Evolutionary conservation across 2,329 filamentous ascomycete genomes (phyloP), one percentile per base, ranked within the genome.

Genomic region (Colletotrichum spinosum): DNA sequence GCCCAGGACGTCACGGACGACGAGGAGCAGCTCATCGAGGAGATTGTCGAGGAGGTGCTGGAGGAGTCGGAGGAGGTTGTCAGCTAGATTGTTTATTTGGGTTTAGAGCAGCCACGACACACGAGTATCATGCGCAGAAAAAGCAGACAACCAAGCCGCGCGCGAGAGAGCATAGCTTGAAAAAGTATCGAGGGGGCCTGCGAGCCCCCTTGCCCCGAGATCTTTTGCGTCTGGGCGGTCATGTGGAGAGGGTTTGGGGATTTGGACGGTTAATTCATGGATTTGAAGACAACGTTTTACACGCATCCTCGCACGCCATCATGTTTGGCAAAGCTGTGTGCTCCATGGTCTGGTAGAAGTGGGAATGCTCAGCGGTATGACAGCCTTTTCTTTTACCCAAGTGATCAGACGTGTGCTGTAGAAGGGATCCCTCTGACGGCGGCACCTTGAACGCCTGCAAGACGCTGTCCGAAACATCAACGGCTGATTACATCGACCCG

Each of bases 11-110:
- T 83, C 13, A 86, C 86, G 46, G 87, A 88, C 70, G 89, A 87
- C 66, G 88, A 92, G 79, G 92, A 92, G 69, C 83, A 87, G 73
- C 89, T 97, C 68, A 94, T 97, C 69, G 96, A 98, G 81, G 92
- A 95, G 83, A 91, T 93, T 71, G 89, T 93, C 70, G 91, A 93
- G 80, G 94, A 97, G 82, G 95, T 90, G 25, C 78, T 90, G 55
- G 88, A 94, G 80, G 92, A 97, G 87, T 91, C 84, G 64, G 96
- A 98, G 84, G 96, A 98, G 79, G 79, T 89, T 70, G 76, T 89
- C 56, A 72, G 70, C 62, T 78, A 56, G 39, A 53, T 38, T 49
- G 37, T 17, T 45, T 15, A 9, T 44, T 41, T 49, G 33, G 55
- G 34, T 61, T 53, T 56, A 65, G 57, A 56, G 41, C 45, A 60